Base-by-base conservation (phyloP, 2,329 filamentous ascomycete species). In the Aspergillus ustus region DNA sequence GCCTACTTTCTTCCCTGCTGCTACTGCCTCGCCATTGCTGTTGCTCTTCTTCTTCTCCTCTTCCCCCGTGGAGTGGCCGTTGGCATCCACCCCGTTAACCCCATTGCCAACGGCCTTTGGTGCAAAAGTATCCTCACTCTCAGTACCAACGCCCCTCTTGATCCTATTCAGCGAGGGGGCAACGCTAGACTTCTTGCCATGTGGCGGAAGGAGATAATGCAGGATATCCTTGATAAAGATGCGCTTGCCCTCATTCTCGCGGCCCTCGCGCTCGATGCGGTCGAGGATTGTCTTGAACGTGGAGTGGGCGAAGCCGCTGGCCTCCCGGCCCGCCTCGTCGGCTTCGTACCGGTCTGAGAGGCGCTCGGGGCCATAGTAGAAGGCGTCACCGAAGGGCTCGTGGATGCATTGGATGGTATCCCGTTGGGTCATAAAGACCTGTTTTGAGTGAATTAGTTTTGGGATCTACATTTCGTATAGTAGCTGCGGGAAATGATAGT, bases 171-270 rank as follows among this genome's bases (percentile, higher is more conserved):
- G 83, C n/a, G 92, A 97, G 2, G 91, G 91, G 9, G 92, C 93
- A 63, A 95, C 87, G 52, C 82, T 83, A 54, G 91, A 86, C 15
- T 85, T 82, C 70, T 90, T 85, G 51, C 84, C 83, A 65, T 90
- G 82, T 3, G 92, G 91, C 5, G 93, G 91, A 66, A 96, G 83
- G 67, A 97, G 84, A 77, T 98, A 98, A 79, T 97, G 90, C 59
- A 91, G 89, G 81, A 98, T 99, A 77, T 98, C 95, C 79, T 99
- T 99, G 85, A 99, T 95, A 81, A 98, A 97, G 70, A 96, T 82
- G 69, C 94, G 91, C 82, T 96, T 97, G 71, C 89, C 91, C 91
- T 57, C 54, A 25, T 61, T 92, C 87, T 95, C 86, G 75, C 87
- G 85, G 72, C 85, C 85, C 73, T 91, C 88, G 70, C 83, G 83